phyloP scores from a whole-genome alignment of 805 yeast species.

The Sungouiella thailandica region DNA sequence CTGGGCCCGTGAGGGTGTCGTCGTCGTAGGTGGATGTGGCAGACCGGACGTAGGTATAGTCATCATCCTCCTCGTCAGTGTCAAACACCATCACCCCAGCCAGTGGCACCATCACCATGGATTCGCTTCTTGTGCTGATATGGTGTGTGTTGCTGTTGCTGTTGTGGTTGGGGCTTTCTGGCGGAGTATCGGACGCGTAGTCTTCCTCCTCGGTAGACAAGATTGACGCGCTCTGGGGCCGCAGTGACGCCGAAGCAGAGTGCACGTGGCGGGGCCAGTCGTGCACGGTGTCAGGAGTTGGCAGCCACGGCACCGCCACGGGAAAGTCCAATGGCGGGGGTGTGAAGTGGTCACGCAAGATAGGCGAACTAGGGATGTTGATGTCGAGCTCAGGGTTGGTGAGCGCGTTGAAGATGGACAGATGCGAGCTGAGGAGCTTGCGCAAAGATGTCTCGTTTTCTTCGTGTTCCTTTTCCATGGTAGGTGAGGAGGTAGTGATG shows the following conservation, averaged over 20 bases:
- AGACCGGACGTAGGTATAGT: not conserved
- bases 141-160: too few relatives aligned
- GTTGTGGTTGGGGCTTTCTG: too few relatives aligned
- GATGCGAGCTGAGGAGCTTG: conserved; percentile 32
- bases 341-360: not conserved
- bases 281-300: conserved; percentile 17
- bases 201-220: conserved; percentile 27
- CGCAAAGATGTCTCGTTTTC: conserved; percentile 7
- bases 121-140: conserved; percentile 8
- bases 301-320: conserved; percentile 24
- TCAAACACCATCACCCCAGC: conserved; percentile 35
- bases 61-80: conserved; percentile 36
- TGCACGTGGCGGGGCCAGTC: conserved; percentile 14
- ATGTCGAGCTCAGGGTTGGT: conserved; percentile 38
- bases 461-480: not conserved
- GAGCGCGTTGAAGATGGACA: conserved; percentile 34
- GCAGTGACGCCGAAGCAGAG: not conserved
- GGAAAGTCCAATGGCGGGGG: conserved; percentile 3
- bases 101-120: conserved; percentile 20
- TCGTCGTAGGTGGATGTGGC: conserved; percentile 3
- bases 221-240: conserved; percentile 13
- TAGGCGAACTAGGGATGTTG: conserved; percentile 1
- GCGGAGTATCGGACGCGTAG: conserved; percentile 1
- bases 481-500: not conserved
- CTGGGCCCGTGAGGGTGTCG: conserved; percentile 2